These are phyloP conservation scores for Sporobolomyces pararoseus DNA, from an alignment of 768 basidiomycete species.

Conservation along the genomic window DNA sequence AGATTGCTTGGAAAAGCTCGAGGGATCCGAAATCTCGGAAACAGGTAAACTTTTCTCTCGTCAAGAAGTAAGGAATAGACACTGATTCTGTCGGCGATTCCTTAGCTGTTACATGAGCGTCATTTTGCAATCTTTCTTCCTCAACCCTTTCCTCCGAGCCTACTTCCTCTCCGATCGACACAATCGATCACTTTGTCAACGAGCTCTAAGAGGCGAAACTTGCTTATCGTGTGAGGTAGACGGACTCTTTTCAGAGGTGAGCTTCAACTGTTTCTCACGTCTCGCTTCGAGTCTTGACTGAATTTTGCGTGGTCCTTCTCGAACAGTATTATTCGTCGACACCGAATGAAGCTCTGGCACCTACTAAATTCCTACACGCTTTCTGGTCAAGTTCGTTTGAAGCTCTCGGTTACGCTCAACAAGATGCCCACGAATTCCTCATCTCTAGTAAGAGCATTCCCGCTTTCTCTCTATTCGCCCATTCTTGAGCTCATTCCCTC, in stretches of 20 bases:
- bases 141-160: slow-evolving; percentile 82
- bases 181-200: slow-evolving; percentile 61
- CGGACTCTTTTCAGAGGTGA: slow-evolving; percentile 64
- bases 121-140: slow-evolving; percentile 79
- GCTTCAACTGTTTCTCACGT: neutral
- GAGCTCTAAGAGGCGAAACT: slow-evolving; percentile 37
- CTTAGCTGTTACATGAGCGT: slow-evolving; percentile 93
- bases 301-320: too few relatives aligned
- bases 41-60: slow-evolving; percentile 49
- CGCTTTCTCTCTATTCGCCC: neutral
- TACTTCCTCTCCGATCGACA: slow-evolving; percentile 90
- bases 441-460: slow-evolving; percentile 53
- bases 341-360: slow-evolving; percentile 59
- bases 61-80: slow-evolving; percentile 44
- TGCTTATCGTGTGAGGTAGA: slow-evolving; percentile 40
- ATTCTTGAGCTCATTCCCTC: neutral
- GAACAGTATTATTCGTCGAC: slow-evolving; percentile 14
- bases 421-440: slow-evolving; percentile 87
- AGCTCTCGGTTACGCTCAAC: slow-evolving; percentile 85
- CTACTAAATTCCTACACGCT: slow-evolving; percentile 73
- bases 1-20: slow-evolving; percentile 25
- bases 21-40: slow-evolving; percentile 39
- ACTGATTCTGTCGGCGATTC: neutral
- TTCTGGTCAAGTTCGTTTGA: slow-evolving; percentile 73
- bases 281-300: too few relatives aligned